Conservation (phyloP, 2,329 filamentous ascomycete species). For the Fusarium cyanostomum region DNA sequence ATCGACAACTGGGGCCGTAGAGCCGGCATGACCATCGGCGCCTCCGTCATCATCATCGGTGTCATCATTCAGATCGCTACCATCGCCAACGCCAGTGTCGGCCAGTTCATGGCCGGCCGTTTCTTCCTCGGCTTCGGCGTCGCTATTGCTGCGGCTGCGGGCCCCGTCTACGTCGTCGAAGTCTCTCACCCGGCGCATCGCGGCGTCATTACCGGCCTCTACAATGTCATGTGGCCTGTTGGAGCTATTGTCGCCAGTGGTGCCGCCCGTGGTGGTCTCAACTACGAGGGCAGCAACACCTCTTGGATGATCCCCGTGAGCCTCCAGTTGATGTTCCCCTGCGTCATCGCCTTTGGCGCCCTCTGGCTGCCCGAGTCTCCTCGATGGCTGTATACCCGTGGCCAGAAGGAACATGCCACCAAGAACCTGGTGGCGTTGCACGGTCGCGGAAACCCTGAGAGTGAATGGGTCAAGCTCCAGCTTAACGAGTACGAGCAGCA, state of each 20-base stretch:
- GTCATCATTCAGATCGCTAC: conserved; percentile 56
- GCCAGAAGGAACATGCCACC: conserved; percentile 42
- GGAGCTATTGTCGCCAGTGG: conserved; percentile 60
- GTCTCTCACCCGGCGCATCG: conserved; percentile 58
- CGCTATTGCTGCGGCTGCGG: conserved; percentile 56
- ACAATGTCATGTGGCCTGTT: conserved; percentile 57
- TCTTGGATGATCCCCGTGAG: conserved; percentile 54
- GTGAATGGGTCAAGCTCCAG: conserved; percentile 48
- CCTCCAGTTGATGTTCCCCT: conserved; percentile 54
- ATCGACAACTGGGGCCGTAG: conserved; percentile 60
- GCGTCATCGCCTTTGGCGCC: conserved; percentile 44
- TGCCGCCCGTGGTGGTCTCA: conserved; percentile 54
- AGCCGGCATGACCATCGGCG: conserved; percentile 58
- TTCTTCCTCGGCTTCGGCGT: conserved; percentile 70
- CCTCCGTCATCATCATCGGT: conserved; percentile 55
- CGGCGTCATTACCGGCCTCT: conserved; percentile 64
- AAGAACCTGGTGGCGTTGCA: conserved; percentile 52
- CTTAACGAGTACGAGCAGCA: conserved; percentile 56
- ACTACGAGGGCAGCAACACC: conserved; percentile 41
- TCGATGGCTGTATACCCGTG: conserved; percentile 53
- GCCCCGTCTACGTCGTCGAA: conserved; percentile 59
- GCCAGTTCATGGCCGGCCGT: conserved; percentile 63
- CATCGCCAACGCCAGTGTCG: conserved; percentile 37
- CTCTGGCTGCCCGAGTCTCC: conserved; percentile 51
- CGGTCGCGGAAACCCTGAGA: conserved; percentile 53